Conservation (phyloP, 805 yeast species). For the Candida andamanensis region DNA sequence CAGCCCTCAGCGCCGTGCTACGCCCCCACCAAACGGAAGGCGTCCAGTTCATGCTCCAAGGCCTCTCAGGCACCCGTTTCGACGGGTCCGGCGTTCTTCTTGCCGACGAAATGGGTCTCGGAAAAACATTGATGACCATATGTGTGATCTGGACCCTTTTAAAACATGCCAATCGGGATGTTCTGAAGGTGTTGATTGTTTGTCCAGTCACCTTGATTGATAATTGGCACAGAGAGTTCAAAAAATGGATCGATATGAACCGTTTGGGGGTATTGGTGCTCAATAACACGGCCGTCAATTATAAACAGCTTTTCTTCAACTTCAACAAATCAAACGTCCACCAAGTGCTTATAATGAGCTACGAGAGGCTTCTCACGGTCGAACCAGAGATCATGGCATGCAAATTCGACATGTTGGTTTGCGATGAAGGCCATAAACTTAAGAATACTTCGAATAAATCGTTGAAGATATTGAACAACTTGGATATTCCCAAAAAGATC, state of each 20-base stretch:
- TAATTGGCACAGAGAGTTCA: conserved; percentile 86
- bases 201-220: conserved; percentile 87
- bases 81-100: conserved; percentile 67
- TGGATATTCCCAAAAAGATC: conserved; percentile 54
- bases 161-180: conserved; percentile 52
- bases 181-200: conserved; percentile 65
- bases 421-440: conserved; percentile 94
- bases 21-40: conserved; percentile 88
- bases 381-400: conserved; percentile 44
- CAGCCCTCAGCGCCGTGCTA: conserved; percentile 45
- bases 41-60: conserved; percentile 72
- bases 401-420: conserved; percentile 65
- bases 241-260: conserved; percentile 75
- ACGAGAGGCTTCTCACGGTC: conserved; percentile 67
- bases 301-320: conserved; percentile 50
- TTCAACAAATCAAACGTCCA: conserved; percentile 68
- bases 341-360: conserved; percentile 81
- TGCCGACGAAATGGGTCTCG: conserved; percentile 96
- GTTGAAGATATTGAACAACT: conserved; percentile 50
- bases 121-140: conserved; percentile 74
- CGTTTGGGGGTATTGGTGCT: conserved; percentile 63
- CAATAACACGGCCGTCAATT: conserved; percentile 46
- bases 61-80: conserved; percentile 64
- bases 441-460: conserved; percentile 73
- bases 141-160: conserved; percentile 78